Evolutionary conservation across 2,329 filamentous ascomycete genomes (phyloP), one percentile per base, ranked within the genome.

Genomic region (Neofusicoccum cordaticola): DNA sequence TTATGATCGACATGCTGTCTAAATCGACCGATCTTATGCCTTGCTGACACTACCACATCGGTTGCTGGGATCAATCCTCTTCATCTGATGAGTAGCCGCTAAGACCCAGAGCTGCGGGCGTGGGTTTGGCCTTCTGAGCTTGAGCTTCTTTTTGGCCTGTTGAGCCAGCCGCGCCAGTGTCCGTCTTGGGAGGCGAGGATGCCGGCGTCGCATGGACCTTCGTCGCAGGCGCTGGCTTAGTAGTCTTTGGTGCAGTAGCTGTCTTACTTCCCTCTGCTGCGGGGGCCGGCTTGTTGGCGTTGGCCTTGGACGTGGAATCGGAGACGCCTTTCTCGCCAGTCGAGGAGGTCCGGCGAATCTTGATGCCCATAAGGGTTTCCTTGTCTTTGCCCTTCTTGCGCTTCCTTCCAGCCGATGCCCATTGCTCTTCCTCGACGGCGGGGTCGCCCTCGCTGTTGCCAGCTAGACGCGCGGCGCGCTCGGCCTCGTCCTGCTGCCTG

Each of bases 401-500:
- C 73, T 86, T 87, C 62, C 80, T 79, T 19, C 78, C 78, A 12
- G 78, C 77, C 15, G 80, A 77, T 4, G 74, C 73, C 85, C 85
- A 87, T 60, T 82, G 76, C 56, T 79, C 77, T 65, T 75, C 75
- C 62, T 81, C 80, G 19, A 76, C 74, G 2, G 60, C 65, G 11
- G 62, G 62, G 15, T 52, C 66, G 27, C 74, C 74, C 4, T 74
- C 71, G n/a, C 71, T 73, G 22, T 77, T 74, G 51, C 80, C 79
- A 9, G 78, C 64, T 9, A 80, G 73, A 1, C 80, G 70, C 4
- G 67, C 75, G 37, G 77, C 80, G 68, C 82, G 82, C 72, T 88
- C 86, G 0, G 82, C 84, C 67, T 86, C 83, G 67, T 88, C 85
- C 66, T 85, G 85, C 69, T 85, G 84, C 66, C 80, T 81, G 35